phyloP scores from a whole-genome alignment of 139 green algal genomes.

The Trebouxia sp. region DNA sequence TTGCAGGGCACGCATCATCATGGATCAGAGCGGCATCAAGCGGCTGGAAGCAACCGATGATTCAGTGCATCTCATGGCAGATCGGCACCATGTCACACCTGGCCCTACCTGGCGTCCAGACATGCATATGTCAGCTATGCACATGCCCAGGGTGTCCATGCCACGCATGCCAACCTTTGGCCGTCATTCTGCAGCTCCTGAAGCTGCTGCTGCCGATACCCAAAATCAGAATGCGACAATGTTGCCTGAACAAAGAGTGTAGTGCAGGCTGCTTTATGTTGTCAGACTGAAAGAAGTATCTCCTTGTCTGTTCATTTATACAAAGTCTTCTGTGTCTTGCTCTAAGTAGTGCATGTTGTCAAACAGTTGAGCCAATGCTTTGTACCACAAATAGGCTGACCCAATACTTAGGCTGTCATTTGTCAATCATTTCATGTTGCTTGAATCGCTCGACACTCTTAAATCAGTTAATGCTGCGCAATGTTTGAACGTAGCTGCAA shows the following conservation, averaged over 20 bases:
- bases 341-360: too few species aligned
- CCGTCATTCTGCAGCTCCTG: neutral
- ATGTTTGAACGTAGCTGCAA: too few species aligned
- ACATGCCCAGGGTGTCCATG: neutral
- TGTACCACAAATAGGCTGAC: too few species aligned
- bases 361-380: too few species aligned
- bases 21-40: constrained; percentile 35
- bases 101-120: neutral
- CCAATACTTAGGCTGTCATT: too few species aligned
- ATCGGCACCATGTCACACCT: neutral
- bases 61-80: neutral
- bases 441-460: too few species aligned
- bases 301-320: too few species aligned
- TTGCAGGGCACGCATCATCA: constrained; percentile 29
- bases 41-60: constrained; percentile 28
- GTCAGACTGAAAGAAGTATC: too few species aligned
- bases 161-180: constrained; percentile 21
- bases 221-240: neutral
- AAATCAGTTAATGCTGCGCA: too few species aligned
- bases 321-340: too few species aligned
- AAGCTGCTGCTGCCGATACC: neutral
- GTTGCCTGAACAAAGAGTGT: constrained; percentile 1
- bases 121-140: constrained; percentile 19
- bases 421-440: too few species aligned
- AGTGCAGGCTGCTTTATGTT: too few species aligned